A percentile compares a stretch with the other conserved stretches of the same genome.
Conservation (phyloP, 1,139 yeast genomes). For the Suhomyces bokatorum region DNA sequence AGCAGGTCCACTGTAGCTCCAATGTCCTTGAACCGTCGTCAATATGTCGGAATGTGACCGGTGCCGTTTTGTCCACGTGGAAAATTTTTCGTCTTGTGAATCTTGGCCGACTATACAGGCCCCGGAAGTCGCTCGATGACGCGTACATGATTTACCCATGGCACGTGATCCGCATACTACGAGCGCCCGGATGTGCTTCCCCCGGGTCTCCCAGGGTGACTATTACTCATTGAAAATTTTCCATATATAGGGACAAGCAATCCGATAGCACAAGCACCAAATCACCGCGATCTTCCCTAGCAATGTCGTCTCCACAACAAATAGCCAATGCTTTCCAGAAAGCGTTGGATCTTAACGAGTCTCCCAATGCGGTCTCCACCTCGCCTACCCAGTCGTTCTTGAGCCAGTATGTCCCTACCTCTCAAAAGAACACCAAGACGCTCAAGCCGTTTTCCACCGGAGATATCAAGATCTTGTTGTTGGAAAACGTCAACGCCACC, state of each 20-base stretch:
- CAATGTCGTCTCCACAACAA: constrained; percentile 70
- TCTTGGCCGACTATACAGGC: neutral
- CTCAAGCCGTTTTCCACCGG: constrained; percentile 89
- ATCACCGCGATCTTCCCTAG: neutral
- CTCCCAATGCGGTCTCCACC: constrained; percentile 75
- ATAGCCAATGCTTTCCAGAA: constrained; percentile 61
- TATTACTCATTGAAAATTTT: constrained; percentile 14
- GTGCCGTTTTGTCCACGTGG: neutral
- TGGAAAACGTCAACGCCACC: constrained; percentile 91
- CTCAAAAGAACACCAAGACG: constrained; percentile 59
- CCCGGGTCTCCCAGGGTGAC: constrained; percentile 5
- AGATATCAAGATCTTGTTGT: constrained; percentile 83
- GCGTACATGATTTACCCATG: constrained; percentile 1
- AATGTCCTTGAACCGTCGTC: too few species aligned
- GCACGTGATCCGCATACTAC: constrained; percentile 8
- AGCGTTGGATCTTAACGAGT: constrained; percentile 50
- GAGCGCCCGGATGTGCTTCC: constrained; percentile 1
- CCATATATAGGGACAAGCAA: constrained; percentile 5
- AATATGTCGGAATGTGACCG: too few species aligned
- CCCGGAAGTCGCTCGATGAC: constrained; percentile 3
- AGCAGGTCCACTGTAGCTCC: too few species aligned
- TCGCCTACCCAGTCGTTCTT: constrained; percentile 63
- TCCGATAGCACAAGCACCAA: neutral
- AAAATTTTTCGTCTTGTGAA: constrained; percentile 7
- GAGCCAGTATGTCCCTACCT: constrained; percentile 40